Evolutionary conservation across 768 basidiomycete species (phyloP).

Genomic region (Leccinellum luteum): DNA sequence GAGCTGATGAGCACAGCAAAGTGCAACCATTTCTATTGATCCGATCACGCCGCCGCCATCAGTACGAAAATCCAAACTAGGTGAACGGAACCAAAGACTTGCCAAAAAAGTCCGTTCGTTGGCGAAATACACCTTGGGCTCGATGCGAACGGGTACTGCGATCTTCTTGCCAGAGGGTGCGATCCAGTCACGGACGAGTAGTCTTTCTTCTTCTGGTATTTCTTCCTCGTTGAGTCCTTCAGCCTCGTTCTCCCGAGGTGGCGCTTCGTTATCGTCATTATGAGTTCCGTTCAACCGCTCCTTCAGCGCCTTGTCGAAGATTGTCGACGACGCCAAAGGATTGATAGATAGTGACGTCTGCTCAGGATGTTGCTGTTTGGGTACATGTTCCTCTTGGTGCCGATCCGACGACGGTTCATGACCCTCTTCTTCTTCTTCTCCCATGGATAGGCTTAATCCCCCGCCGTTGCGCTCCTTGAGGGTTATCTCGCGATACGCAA

Average conservation of each 20-base stretch:
- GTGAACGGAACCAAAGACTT: constrained; percentile 33
- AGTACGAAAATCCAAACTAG: background rate
- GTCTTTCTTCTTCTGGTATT: constrained; percentile 46
- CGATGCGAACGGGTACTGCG: constrained; percentile 90
- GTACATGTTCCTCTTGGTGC: constrained; percentile 22
- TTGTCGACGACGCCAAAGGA: constrained; percentile 78
- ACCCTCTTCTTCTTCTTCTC: constrained; percentile 33
- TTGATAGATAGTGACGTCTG: constrained; percentile 63
- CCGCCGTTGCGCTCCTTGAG: constrained; percentile 47
- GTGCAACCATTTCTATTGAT: constrained; percentile 79
- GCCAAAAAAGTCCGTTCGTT: constrained; percentile 93
- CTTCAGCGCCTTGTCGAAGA: constrained; percentile 82
- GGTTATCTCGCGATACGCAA: constrained; percentile 81
- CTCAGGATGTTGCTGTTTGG: constrained; percentile 11
- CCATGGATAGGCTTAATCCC: constrained; percentile 2
- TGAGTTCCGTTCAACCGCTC: constrained; percentile 51
- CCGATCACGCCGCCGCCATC: background rate
- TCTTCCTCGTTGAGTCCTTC: constrained; percentile 38
- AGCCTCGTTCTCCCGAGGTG: constrained; percentile 24
- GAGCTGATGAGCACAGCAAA: constrained; percentile 84
- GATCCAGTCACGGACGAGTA: constrained; percentile 64
- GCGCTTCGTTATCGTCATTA: constrained; percentile 20
- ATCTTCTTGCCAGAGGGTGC: constrained; percentile 89
- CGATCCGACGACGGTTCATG: constrained; percentile 38
- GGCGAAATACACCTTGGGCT: constrained; percentile 98